Conservation (phyloP, 1,284 basidiomycete species). For the Heterobasidion occidentale region DNA sequence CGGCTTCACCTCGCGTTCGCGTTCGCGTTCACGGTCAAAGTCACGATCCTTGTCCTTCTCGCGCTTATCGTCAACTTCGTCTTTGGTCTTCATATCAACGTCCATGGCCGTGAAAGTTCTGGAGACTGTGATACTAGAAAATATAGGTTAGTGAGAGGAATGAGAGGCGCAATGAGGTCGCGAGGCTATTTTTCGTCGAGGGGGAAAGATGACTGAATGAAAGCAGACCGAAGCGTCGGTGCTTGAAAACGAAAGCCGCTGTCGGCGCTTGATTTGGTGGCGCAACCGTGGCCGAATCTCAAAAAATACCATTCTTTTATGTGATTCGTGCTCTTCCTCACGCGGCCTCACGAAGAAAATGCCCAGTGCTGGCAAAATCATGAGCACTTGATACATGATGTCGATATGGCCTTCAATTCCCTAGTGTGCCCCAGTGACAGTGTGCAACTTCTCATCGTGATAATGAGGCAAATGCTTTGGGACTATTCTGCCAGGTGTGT, state of each 20-base stretch:
- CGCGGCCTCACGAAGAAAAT: too few relatives aligned
- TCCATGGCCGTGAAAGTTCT: slow-evolving; percentile 44
- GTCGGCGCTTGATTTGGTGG: neutral
- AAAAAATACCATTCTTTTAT: neutral
- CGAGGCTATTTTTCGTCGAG: neutral
- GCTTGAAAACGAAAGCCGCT: neutral
- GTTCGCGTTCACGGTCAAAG: slow-evolving; percentile 35
- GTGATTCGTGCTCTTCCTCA: too few relatives aligned
- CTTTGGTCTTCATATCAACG: slow-evolving; percentile 71
- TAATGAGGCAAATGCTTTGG: too few relatives aligned
- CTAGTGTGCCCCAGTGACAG: too few relatives aligned
- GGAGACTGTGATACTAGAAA: neutral
- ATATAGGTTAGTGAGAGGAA: neutral
- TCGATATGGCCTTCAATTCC: too few relatives aligned
- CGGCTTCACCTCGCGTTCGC: slow-evolving; percentile 30
- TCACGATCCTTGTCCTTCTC: slow-evolving; percentile 28
- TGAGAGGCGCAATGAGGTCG: neutral
- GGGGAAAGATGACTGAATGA: neutral
- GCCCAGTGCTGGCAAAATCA: too few relatives aligned
- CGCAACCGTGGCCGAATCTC: neutral
- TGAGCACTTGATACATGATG: too few relatives aligned
- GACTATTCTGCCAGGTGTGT: too few relatives aligned
- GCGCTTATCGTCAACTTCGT: slow-evolving; percentile 53
- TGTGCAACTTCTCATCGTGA: too few relatives aligned
- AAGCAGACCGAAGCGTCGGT: neutral